These are phyloP conservation scores for Paraconiothyrium brasiliense DNA, from an alignment of 2,329 filamentous ascomycete genomes.

Conservation along the genomic window DNA sequence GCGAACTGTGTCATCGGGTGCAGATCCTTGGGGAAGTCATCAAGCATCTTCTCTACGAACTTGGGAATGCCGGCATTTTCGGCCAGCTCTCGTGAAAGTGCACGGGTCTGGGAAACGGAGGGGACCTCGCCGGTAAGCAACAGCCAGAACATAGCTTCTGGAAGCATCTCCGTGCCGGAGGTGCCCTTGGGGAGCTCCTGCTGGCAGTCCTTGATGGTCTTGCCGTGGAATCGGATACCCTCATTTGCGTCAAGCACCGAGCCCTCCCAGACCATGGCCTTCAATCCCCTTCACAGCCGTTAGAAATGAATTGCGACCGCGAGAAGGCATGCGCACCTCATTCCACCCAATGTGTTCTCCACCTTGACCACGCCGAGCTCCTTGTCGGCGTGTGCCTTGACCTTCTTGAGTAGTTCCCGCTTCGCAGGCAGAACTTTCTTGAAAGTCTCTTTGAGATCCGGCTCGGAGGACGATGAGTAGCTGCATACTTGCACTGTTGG, in stretches of 20 bases:
- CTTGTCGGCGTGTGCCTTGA: conserved; percentile 85
- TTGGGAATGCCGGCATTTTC: conserved; percentile 83
- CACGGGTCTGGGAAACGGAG: conserved; percentile 80
- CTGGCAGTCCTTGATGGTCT: conserved; percentile 98
- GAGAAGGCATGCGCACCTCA: conserved; percentile 67
- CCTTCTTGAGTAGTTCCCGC: conserved; percentile 90
- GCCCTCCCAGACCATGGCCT: conserved; percentile 99
- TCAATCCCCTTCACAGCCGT: conserved; percentile 70
- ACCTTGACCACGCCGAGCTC: conserved; percentile 92
- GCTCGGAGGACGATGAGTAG: conserved; percentile 81
- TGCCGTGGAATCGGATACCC: conserved; percentile 97
- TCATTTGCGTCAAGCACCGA: conserved; percentile 96
- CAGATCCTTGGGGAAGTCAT: conserved; percentile 86
- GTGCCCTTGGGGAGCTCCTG: conserved; percentile 91
- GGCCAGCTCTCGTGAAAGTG: conserved; percentile 85
- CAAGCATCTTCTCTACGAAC: conserved; percentile 87
- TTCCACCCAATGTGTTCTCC: conserved; percentile 92
- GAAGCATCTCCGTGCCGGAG: conserved; percentile 94
- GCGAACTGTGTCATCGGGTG: conserved; percentile 99
- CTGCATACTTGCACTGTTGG: conserved; percentile 57
- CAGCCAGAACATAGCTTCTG: conserved; percentile 99
- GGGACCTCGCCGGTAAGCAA: conserved; percentile 93
- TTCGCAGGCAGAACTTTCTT: conserved; percentile 88
- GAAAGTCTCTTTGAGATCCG: conserved; percentile 88
- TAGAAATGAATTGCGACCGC: neutral